Evolutionary conservation across 2,329 filamentous ascomycete species (phyloP).

Genomic region (Malbranchea cinnamomea): DNA sequence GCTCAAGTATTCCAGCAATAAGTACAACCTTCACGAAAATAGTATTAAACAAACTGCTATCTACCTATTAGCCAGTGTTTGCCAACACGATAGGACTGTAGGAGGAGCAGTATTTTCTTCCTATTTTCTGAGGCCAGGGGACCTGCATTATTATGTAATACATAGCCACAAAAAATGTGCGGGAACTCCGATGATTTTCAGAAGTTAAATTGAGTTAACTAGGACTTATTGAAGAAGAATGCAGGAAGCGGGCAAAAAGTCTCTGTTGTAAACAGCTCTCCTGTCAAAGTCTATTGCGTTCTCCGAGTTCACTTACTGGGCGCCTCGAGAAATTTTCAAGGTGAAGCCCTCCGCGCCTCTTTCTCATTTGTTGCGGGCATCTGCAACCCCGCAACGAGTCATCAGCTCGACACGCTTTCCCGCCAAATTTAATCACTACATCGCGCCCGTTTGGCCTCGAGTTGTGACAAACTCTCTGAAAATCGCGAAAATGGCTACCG

Average conservation of each 20-base stretch:
- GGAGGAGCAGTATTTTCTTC: too few relatives aligned
- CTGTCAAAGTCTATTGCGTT: background rate
- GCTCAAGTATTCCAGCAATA: too few relatives aligned
- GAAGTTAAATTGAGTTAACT: background rate
- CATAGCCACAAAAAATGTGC: background rate
- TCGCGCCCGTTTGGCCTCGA: too few relatives aligned
- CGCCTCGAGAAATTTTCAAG: slow-evolving; percentile 1
- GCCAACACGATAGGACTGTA: too few relatives aligned
- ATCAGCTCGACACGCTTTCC: background rate
- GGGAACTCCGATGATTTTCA: background rate
- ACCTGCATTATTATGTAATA: slow-evolving; percentile 1
- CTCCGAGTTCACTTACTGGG: background rate
- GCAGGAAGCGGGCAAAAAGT: background rate
- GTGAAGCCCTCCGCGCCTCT: slow-evolving; percentile 4
- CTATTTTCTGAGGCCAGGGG: background rate
- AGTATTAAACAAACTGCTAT: too few relatives aligned
- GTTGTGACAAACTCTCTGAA: too few relatives aligned
- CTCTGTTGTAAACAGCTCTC: background rate
- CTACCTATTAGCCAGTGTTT: too few relatives aligned
- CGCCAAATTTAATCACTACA: too few relatives aligned
- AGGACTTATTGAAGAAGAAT: slow-evolving; percentile 1
- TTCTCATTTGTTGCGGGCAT: slow-evolving; percentile 10
- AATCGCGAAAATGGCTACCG: slow-evolving; percentile 16
- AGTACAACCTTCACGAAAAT: too few relatives aligned
- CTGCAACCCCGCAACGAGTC: slow-evolving; percentile 10